Base-by-base conservation (phyloP, 1,284 basidiomycete genomes). In the Malassezia brasiliensis region DNA sequence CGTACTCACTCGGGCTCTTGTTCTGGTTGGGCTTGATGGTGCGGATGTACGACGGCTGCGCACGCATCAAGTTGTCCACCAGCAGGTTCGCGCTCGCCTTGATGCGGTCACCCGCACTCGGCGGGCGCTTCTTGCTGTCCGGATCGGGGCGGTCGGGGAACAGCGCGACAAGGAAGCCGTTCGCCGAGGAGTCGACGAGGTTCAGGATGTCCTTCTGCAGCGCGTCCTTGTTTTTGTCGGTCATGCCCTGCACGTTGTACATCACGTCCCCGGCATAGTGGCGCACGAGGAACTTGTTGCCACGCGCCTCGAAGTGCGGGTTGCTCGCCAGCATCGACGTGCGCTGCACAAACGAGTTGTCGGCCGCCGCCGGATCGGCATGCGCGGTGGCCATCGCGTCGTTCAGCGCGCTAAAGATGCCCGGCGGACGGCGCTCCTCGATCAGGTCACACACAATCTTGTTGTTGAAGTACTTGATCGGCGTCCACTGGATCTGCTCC, bases 11-110 rank as follows among this genome's bases (percentile, higher is more conserved):
- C 2, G 85, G 77, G 63, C 88, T 93, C 55, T 93, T 85, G 75
- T 96, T 94, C 79, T 96, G 88, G 76, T 99, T 99, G 11, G 94
- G 89, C 77, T 99, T 99, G 80, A 99, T 98, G 5, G 94, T 98
- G 61, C 94, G 88, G 65, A 99, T 99, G 77, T 99, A 99, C 20
- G 90, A 90, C 1, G 94, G 94, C 75, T 91, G 90, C 31, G 90
- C 88, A 61, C 85, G 87, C 89, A 90, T 93, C 59, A 96, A 79
- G 73, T 93, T 94, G 17, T 94, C 89, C 14, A 99, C 94, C 28
- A 99, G 83, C 9, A 89, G 89, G 61, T 88, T 86, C 35, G 94
- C 94, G 65, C 78, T 65, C 53, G 85, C 85, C 81, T 91, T 96
- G 77, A 99, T 99, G 75, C 90, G 90, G 76, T 99, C 94, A 52